Evolutionary conservation across 2,329 filamentous ascomycete genomes (phyloP), one percentile per base, ranked within the genome.

Genomic region (Rutstroemia sp.): DNA sequence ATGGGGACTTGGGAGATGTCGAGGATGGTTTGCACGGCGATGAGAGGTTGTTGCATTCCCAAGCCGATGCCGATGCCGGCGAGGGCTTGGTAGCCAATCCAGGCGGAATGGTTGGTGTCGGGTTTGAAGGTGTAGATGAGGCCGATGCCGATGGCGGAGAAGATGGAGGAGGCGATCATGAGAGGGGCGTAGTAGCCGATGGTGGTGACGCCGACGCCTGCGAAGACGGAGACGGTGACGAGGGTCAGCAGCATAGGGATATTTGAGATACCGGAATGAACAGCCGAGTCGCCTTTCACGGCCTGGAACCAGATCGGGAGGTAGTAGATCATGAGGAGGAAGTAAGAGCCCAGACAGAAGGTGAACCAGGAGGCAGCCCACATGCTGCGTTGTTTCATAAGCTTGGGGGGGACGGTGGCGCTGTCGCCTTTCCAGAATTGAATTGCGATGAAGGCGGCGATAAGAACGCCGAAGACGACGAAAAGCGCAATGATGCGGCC

Each of bases 61-160:
- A 80, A 70, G 2, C 82, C 82, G 9, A 80, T 73, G 38, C 81
- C 81, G 3, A 81, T 71, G 42, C 80, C 81, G 25, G 61, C 70
- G 17, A 84, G 64, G 48, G 80, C 75, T 64, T 82, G 80, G 66
- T 78, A 82, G 16, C 79, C 79, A 58, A 83, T 78, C 80, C 80
- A 84, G 42, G 72, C 70, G 10, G 69, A 64, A 7, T 76, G 67
- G 1, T 73, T 70, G 3, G 77, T 81, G 59, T 75, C 63, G 3
- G 79, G 71, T 19, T 70, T 68, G 21, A 81, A 74, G 0, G 78
- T 82, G 0, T 78, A 77, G 56, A 84, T 73, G 54, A 84, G 72
- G 27, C 79, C 81, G 78, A 76, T 58, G 1, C 68, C 64, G 10
- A 65, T 50, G 5, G 63, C 44, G 17, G 51, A 45, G 57, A 85